A percentile compares a stretch with the other conserved stretches of the same genome.
Conservation (phyloP, 768 basidiomycete species). For the Mrakia blollopis region DNA sequence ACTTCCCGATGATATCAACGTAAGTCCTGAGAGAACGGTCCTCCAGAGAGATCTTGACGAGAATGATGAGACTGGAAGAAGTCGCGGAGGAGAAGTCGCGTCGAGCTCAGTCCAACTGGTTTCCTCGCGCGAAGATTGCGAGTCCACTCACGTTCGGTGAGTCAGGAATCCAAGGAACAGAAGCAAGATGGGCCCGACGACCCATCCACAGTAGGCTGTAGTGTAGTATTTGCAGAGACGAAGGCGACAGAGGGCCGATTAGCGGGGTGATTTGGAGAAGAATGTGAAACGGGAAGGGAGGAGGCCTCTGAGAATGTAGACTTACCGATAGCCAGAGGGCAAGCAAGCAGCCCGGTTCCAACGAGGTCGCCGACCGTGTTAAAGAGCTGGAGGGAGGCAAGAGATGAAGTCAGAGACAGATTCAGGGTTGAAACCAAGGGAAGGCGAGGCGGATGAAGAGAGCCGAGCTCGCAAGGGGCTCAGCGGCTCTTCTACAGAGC, state of each 20-base stretch:
- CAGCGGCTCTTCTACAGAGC: too few species aligned
- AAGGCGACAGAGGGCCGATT: slow-evolving; percentile 46
- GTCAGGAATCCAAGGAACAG: slow-evolving; percentile 71
- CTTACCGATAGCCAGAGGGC: slow-evolving; percentile 72
- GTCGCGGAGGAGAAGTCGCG: background rate
- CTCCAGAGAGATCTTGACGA: slow-evolving; percentile 66
- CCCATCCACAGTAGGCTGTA: slow-evolving; percentile 80
- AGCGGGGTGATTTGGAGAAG: background rate
- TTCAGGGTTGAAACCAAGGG: too few species aligned
- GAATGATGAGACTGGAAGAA: slow-evolving; percentile 69
- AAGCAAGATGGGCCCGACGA: slow-evolving; percentile 66
- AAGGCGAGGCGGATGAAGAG: too few species aligned
- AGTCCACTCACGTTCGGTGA: slow-evolving; percentile 72
- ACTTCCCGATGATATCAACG: slow-evolving; percentile 80
- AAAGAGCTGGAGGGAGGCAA: slow-evolving; percentile 42
- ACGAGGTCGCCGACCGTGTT: slow-evolving; percentile 80
- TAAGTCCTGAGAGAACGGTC: slow-evolving; percentile 74
- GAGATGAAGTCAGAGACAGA: too few species aligned
- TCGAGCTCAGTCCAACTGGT: background rate
- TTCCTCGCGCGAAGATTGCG: background rate
- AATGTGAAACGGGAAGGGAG: background rate
- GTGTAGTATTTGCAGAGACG: background rate
- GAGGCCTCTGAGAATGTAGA: background rate
- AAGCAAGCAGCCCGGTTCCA: slow-evolving; percentile 85
- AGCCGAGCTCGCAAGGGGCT: too few species aligned